These are phyloP conservation scores for Raphidocelis subcapitata DNA, from an alignment of 139 green algal genomes.

Conservation along the genomic window DNA sequence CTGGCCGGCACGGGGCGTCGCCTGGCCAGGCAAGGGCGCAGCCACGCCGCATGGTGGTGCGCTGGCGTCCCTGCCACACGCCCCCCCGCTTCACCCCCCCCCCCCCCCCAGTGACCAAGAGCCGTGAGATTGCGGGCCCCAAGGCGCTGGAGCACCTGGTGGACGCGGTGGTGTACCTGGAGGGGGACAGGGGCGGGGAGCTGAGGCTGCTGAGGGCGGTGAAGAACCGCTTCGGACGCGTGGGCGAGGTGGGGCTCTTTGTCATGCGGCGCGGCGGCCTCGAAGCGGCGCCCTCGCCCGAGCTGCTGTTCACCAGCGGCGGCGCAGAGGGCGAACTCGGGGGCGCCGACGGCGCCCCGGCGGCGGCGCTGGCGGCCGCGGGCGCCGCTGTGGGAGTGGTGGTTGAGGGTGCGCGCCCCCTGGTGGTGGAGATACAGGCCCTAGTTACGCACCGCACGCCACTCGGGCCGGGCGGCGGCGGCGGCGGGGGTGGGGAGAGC, in stretches of 20 bases:
- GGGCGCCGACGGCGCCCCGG: neutral
- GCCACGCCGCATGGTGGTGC: neutral
- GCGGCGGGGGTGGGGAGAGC: neutral
- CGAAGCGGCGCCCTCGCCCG: neutral
- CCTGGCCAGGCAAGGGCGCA: neutral
- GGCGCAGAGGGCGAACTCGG: neutral
- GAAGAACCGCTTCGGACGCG: slow-evolving; percentile 36
- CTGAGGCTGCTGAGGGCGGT: slow-evolving; percentile 22
- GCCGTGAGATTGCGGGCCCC: slow-evolving; percentile 83
- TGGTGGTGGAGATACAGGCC: slow-evolving; percentile 90
- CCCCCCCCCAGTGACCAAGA: slow-evolving; percentile 59
- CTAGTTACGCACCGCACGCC: slow-evolving; percentile 27
- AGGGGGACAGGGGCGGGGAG: slow-evolving; percentile 64
- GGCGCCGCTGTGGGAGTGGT: slow-evolving; percentile 63
- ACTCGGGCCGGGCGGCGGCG: neutral
- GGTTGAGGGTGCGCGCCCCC: slow-evolving; percentile 74
- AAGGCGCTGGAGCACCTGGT: slow-evolving; percentile 96
- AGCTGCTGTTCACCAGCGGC: neutral
- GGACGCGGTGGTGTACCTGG: slow-evolving; percentile 92
- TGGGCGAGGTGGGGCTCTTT: slow-evolving; percentile 90
- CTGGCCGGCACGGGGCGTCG: neutral
- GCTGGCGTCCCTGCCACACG: no score
- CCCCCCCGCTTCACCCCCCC: neutral
- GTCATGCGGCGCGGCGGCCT: slow-evolving; percentile 57
- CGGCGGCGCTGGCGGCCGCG: slow-evolving; percentile 34